These are phyloP conservation scores for Dendrobium chrysotoxum DNA, from an alignment of 106 monocot species.

Conservation along the genomic window DNA sequence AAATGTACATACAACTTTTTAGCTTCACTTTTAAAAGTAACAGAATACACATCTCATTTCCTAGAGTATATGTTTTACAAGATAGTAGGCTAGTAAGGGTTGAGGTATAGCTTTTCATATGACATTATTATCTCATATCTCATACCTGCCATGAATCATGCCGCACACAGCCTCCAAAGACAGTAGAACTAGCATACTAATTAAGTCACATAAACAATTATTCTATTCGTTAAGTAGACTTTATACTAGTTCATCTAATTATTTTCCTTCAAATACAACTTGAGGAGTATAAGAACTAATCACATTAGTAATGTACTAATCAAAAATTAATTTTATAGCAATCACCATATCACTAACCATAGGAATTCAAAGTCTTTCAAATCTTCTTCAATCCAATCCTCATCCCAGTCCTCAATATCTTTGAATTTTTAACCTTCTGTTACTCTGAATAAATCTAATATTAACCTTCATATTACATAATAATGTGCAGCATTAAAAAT, in stretches of 20 bases:
- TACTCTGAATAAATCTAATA: not conserved
- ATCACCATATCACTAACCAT: not conserved
- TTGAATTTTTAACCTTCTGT: not conserved
- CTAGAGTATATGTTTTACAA: not conserved
- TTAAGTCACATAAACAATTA: not conserved
- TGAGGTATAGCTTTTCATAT: not conserved
- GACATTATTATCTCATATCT: not conserved
- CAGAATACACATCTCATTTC: not conserved
- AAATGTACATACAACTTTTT: not conserved
- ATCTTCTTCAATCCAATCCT: not conserved
- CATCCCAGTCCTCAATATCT: not conserved
- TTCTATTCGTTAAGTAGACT: not conserved
- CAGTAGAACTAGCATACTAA: not conserved
- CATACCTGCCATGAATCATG: not conserved
- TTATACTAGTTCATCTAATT: no score
- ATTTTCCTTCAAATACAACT: no score
- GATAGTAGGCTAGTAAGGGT: not conserved
- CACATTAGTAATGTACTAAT: no score
- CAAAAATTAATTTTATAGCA: no score
- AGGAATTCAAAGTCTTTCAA: not conserved
- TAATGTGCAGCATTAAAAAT: not conserved
- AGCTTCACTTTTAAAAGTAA: not conserved
- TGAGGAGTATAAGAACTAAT: no score
- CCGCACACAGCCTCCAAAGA: not conserved
- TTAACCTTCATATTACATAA: not conserved